These are phyloP conservation scores for Penicillium brevicompactum DNA, from an alignment of 2,329 filamentous ascomycete genomes.

Conservation along the genomic window DNA sequence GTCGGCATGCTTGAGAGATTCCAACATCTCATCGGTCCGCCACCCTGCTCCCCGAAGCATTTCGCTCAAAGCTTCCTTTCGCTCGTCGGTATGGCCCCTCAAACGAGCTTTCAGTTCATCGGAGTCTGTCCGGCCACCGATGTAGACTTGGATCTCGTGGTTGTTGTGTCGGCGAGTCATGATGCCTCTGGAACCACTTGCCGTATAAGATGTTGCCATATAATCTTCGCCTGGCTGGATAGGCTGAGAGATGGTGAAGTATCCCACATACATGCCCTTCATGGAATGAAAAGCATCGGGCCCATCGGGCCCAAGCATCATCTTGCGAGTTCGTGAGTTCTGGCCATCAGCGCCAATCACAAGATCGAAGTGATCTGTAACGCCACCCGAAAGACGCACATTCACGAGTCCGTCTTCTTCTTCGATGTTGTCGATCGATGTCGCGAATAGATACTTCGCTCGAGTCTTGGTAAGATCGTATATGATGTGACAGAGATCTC, in stretches of 20 bases:
- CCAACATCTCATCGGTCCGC: constrained; percentile 47
- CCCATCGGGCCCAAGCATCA: constrained; percentile 20
- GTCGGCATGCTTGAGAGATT: constrained; percentile 40
- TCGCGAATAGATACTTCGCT: constrained; percentile 37
- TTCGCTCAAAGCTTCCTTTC: constrained; percentile 45
- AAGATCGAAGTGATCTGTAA: constrained; percentile 26
- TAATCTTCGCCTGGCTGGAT: constrained; percentile 34
- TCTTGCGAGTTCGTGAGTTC: constrained; percentile 23
- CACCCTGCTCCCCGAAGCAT: constrained; percentile 50
- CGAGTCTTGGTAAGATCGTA: constrained; percentile 32
- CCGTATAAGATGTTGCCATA: constrained; percentile 41
- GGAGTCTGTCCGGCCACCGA: constrained; percentile 32
- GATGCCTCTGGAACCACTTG: constrained; percentile 40
- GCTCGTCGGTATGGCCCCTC: constrained; percentile 36
- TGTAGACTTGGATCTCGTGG: constrained; percentile 42
- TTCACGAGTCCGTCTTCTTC: constrained; percentile 18
- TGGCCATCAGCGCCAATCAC: constrained; percentile 35
- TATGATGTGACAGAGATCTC: constrained; percentile 52
- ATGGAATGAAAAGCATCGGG: constrained; percentile 24
- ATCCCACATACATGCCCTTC: constrained; percentile 33
- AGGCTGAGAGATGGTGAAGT: constrained; percentile 39
- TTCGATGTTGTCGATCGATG: constrained; percentile 27
- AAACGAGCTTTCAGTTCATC: constrained; percentile 29
- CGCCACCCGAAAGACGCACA: constrained; percentile 29
- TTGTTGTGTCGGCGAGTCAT: constrained; percentile 46